Evolutionary conservation across 176 grass and related monocot species (phyloP).

Genomic region (Phragmites australis): DNA sequence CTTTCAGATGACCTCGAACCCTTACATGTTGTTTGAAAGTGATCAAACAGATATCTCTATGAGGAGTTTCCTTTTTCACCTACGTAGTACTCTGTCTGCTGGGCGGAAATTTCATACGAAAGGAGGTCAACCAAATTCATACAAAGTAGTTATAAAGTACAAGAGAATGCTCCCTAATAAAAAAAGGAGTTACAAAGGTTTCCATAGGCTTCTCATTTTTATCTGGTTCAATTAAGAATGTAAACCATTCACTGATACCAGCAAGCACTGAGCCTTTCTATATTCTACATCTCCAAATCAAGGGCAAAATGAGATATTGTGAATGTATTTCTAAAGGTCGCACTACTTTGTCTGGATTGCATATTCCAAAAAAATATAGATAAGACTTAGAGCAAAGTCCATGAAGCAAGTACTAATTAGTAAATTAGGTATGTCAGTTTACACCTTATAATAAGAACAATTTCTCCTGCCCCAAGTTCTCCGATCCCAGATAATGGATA

Average conservation of each 20-base stretch:
- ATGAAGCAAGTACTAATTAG: background rate
- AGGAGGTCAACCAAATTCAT: background rate
- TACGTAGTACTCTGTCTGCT: background rate
- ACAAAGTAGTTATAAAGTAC: background rate
- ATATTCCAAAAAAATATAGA: background rate
- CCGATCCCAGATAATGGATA: background rate
- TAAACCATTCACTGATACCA: constrained; percentile 18
- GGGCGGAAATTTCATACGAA: background rate
- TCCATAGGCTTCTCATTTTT: background rate
- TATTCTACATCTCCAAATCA: background rate
- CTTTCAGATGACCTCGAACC: background rate
- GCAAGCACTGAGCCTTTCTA: background rate
- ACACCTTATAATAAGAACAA: background rate
- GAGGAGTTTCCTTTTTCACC: background rate
- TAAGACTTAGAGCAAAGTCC: background rate
- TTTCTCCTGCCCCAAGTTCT: background rate
- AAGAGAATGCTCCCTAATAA: background rate
- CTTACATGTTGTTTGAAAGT: background rate
- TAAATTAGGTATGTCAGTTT: background rate
- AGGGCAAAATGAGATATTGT: background rate
- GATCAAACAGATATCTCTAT: background rate
- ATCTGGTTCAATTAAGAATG: background rate
- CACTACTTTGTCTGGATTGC: background rate
- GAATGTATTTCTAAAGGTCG: background rate
- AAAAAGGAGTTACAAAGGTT: background rate